Conservation (phyloP, 179 eudicot species). For the Gypsophila paniculata region DNA sequence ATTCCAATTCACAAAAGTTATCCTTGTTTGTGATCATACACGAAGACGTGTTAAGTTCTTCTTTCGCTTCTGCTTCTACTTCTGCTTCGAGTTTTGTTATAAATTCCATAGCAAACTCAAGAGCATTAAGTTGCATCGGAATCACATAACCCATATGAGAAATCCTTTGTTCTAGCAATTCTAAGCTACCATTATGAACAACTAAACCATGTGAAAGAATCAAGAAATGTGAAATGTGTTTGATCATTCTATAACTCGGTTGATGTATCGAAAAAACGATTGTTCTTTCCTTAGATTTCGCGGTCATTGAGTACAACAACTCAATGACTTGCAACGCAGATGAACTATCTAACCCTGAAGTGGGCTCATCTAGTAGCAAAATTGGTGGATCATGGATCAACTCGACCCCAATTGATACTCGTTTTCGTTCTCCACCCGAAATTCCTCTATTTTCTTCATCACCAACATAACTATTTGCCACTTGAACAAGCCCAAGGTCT, state of each 20-base stretch:
- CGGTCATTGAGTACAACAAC: constrained; percentile 59
- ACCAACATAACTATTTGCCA: constrained; percentile 62
- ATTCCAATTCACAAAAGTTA: constrained; percentile 10
- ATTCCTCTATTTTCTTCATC: constrained; percentile 77
- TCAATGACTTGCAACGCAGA: constrained; percentile 82
- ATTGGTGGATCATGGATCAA: constrained; percentile 80
- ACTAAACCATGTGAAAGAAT: constrained; percentile 64
- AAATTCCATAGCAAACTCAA: constrained; percentile 83
- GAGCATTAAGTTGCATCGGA: constrained; percentile 61
- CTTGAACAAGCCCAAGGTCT: constrained; percentile 76
- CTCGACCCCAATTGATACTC: constrained; percentile 84
- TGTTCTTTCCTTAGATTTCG: constrained; percentile 48
- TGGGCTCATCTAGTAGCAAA: constrained; percentile 76
- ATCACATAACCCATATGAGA: constrained; percentile 47
- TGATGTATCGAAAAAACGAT: constrained; percentile 75
- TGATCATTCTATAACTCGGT: constrained; percentile 75
- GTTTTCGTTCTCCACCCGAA: constrained; percentile 81
- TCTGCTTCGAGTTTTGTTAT: constrained; percentile 41
- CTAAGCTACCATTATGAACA: constrained; percentile 57
- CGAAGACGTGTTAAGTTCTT: constrained; percentile 15
- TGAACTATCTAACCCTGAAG: constrained; percentile 79
- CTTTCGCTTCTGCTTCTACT: background rate
- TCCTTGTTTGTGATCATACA: constrained; percentile 12
- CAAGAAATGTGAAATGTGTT: constrained; percentile 55
- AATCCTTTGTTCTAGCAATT: constrained; percentile 56